These are phyloP conservation scores for Arabidopsis suecica DNA, from an alignment of 345 rosid genomes.

Conservation along the genomic window DNA sequence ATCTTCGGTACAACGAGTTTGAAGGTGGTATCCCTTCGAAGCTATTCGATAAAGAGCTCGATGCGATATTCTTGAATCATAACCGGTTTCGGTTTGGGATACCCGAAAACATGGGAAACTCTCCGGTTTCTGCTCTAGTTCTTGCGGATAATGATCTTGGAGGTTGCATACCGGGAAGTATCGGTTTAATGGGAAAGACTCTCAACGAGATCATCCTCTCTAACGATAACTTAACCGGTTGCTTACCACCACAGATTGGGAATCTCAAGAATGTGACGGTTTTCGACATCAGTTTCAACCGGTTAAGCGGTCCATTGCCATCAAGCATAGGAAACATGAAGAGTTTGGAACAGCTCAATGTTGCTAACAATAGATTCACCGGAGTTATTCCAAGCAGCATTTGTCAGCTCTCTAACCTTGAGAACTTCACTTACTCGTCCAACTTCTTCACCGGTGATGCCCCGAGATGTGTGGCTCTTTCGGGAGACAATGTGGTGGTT, in stretches of 20 bases:
- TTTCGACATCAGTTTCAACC: slow-evolving; percentile 70
- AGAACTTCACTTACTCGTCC: slow-evolving; percentile 69
- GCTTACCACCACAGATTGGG: slow-evolving; percentile 70
- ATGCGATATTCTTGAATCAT: slow-evolving; percentile 66
- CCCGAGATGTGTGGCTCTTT: slow-evolving; percentile 57
- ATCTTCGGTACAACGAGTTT: slow-evolving; percentile 79
- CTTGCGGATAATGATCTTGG: slow-evolving; percentile 77
- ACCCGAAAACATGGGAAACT: slow-evolving; percentile 68
- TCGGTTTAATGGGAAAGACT: slow-evolving; percentile 68
- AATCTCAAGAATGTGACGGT: slow-evolving; percentile 59
- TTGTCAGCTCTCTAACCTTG: slow-evolving; percentile 60
- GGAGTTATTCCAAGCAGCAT: slow-evolving; percentile 61
- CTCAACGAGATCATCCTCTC: slow-evolving; percentile 69
- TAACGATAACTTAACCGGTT: slow-evolving; percentile 73
- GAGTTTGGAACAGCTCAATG: slow-evolving; percentile 69
- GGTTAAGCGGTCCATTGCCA: slow-evolving; percentile 64
- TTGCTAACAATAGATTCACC: slow-evolving; percentile 61
- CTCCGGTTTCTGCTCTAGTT: slow-evolving; percentile 73
- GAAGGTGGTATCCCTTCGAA: slow-evolving; percentile 65
- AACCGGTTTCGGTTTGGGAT: slow-evolving; percentile 70
- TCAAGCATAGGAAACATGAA: slow-evolving; percentile 58
- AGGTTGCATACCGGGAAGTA: slow-evolving; percentile 71
- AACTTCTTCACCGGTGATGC: slow-evolving; percentile 69
- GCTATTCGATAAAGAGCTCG: slow-evolving; percentile 69
- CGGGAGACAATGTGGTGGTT: slow-evolving; percentile 34